Conservation (phyloP, 106 monocot genomes). For the Dendrobium huoshanense region DNA sequence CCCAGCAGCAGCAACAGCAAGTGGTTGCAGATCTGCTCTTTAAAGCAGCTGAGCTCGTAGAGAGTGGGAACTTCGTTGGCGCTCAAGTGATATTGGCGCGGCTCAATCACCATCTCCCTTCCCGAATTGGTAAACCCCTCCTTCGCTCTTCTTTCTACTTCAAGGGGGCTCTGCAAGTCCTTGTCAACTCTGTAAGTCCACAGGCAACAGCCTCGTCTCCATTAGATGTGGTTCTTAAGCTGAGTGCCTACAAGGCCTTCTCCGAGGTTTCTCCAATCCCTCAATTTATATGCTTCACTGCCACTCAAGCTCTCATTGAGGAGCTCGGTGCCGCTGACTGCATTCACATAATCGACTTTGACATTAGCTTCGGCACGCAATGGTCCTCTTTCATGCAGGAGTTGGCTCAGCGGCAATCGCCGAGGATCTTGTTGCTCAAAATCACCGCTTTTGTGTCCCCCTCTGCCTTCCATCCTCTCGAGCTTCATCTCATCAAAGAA, state of each 20-base stretch:
- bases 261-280: slow-evolving; percentile 72
- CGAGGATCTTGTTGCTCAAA: slow-evolving; percentile 25
- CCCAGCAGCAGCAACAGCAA: slow-evolving; percentile 29
- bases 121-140: slow-evolving; percentile 63
- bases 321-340: slow-evolving; percentile 33
- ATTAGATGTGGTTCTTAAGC: slow-evolving; percentile 63
- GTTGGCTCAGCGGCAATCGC: slow-evolving; percentile 53
- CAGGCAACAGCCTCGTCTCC: slow-evolving; percentile 12
- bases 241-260: slow-evolving; percentile 78
- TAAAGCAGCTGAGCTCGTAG: slow-evolving; percentile 73
- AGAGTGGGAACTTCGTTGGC: slow-evolving; percentile 59
- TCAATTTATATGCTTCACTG: slow-evolving; percentile 85
- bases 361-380: slow-evolving; percentile 82
- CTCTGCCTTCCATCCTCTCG: slow-evolving; percentile 34
- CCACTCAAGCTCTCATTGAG: slow-evolving; percentile 62
- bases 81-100: slow-evolving; percentile 99
- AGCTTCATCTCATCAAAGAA: slow-evolving; percentile 10
- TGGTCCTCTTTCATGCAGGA: slow-evolving; percentile 97
- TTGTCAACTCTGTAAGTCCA: background rate
- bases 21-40: slow-evolving; percentile 57
- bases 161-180: slow-evolving; percentile 58
- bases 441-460: slow-evolving; percentile 67
- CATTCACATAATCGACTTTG: slow-evolving; percentile 90
- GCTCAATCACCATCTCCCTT: slow-evolving; percentile 96
- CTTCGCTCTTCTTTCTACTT: slow-evolving; percentile 74